phyloP scores from a whole-genome alignment of 1,284 basidiomycete genomes.

The Bjerkandera adusta region DNA sequence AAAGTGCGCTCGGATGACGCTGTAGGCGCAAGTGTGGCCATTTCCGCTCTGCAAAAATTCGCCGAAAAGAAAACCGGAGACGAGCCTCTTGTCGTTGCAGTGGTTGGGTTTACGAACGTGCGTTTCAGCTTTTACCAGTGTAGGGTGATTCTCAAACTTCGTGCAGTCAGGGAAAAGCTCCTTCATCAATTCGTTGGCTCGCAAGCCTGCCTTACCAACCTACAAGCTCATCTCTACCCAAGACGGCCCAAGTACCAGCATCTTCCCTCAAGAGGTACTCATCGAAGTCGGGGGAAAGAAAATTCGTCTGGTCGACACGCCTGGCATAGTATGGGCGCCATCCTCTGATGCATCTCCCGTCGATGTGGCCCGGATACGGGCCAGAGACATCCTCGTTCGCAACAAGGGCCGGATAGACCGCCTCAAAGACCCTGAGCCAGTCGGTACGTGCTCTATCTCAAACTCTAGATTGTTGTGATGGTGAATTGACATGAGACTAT shows the following conservation, averaged over 20 bases:
- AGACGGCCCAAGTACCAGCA: conserved; percentile 68
- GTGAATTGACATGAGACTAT: conserved; percentile 7
- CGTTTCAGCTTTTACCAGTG: conserved; percentile 23
- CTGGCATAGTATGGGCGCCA: conserved; percentile 68
- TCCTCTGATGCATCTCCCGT: conserved; percentile 40
- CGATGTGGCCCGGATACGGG: conserved; percentile 45
- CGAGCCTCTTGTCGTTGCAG: conserved; percentile 58
- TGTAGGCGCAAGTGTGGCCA: conserved; percentile 51
- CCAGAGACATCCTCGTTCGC: conserved; percentile 73
- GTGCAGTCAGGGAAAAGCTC: conserved; percentile 77
- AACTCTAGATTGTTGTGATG: not conserved
- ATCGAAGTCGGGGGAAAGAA: conserved; percentile 42
- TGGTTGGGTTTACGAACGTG: conserved; percentile 78
- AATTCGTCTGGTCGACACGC: conserved; percentile 79
- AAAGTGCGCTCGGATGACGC: conserved; percentile 52
- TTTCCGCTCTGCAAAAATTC: conserved; percentile 43
- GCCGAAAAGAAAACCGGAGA: conserved; percentile 45
- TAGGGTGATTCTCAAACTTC: conserved; percentile 10
- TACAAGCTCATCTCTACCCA: conserved; percentile 56
- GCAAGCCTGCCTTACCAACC: conserved; percentile 51
- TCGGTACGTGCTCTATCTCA: conserved; percentile 60
- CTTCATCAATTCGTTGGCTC: conserved; percentile 74
- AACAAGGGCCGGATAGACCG: conserved; percentile 87
- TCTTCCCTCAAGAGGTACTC: conserved; percentile 62
- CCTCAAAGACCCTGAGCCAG: conserved; percentile 80